Base-by-base conservation (phyloP, 176 grass and related monocot species). In the Zoysia japonica region DNA sequence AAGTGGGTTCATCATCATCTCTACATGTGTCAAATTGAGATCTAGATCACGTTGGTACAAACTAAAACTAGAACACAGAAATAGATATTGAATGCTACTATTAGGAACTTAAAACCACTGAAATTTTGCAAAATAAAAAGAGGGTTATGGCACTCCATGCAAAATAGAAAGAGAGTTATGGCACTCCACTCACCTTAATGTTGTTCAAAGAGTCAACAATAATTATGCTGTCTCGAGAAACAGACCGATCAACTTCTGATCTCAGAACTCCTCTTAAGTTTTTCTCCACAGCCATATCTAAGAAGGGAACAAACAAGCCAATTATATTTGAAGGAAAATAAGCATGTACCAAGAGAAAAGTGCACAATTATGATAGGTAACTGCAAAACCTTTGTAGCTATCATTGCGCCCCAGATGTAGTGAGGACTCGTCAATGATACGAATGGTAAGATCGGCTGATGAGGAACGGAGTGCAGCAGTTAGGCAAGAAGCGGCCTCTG, bases 221-320 rank as follows among this genome's bases (percentile, higher is more conserved):
- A 35, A 94, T 78, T 75, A 97, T 94, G 88, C 28, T 90, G 70
- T 92, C 90, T 47, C 87, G 89, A 20, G 91, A 94, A 45, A 97
- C 67, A 8, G 89, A 97, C 67, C 91, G 91, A 85, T 97, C 95
- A 81, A 97, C 91, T 89, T 97, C 83, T 49, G 95, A 97, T 90
- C 95, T 97, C 20, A 97, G 83, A 77, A 92, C 85, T 15, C 94
- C 94, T 81, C 95, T 92, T 19, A 97, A 76, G 55, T 94, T 97
- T 88, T 97, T 97, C 89, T 97, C 95, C 28, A 82, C 83, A 6
- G 86, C 73, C 95, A 97, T 94, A 89, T 97, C 94, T 97, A 81
- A 45, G n/a, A 74, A 63, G 47, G 42, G 36, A 85, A 80, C 2
- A 71, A 50, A 65, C 44, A 43, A 78, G 9, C 6, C 36, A 46